Percentiles rank a stretch among this genome's conserved stretches.
phyloP scores from a whole-genome alignment of 2,329 filamentous ascomycete genomes.

The Fusarium cicatricum region DNA sequence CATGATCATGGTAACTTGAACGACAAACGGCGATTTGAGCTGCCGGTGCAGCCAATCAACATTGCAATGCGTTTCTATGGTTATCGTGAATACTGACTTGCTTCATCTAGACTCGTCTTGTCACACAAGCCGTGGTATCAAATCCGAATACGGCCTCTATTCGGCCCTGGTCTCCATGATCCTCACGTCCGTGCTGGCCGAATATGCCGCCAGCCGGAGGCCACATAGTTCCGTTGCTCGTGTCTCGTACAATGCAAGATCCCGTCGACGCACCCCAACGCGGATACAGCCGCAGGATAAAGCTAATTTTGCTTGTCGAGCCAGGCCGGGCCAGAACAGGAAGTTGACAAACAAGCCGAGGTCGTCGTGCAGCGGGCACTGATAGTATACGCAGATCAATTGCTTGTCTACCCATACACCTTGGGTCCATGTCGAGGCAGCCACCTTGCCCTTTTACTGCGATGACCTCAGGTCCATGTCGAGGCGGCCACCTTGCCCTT shows the following conservation, averaged over 20 bases:
- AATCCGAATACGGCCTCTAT: constrained; percentile 36
- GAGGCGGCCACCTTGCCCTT: constrained; percentile 31
- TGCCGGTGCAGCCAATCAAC: not conserved
- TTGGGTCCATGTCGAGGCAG: constrained; percentile 24
- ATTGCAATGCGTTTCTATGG: constrained; percentile 2
- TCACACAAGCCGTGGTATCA: constrained; percentile 21
- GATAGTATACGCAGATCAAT: not conserved
- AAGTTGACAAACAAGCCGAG: constrained; percentile 3
- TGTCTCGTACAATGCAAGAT: constrained; percentile 35
- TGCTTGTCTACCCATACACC: not conserved
- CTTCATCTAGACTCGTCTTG: constrained; percentile 11
- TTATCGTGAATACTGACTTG: constrained; percentile 12
- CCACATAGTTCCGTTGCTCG: constrained; percentile 17
- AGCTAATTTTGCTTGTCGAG: constrained; percentile 23
- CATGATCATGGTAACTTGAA: too few relatives aligned
- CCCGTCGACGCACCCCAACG: constrained; percentile 33
- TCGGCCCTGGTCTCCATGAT: constrained; percentile 22
- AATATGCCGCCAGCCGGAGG: constrained; percentile 21
- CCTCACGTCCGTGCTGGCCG: constrained; percentile 15
- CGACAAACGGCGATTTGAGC: not conserved
- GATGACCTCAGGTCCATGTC: constrained; percentile 25
- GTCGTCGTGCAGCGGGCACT: not conserved
- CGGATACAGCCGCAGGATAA: constrained; percentile 24
- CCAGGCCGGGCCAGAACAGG: constrained; percentile 1
- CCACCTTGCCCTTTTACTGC: constrained; percentile 37